These are phyloP conservation scores for Mycena indigotica DNA, from an alignment of 768 basidiomycete species.

Conservation along the genomic window DNA sequence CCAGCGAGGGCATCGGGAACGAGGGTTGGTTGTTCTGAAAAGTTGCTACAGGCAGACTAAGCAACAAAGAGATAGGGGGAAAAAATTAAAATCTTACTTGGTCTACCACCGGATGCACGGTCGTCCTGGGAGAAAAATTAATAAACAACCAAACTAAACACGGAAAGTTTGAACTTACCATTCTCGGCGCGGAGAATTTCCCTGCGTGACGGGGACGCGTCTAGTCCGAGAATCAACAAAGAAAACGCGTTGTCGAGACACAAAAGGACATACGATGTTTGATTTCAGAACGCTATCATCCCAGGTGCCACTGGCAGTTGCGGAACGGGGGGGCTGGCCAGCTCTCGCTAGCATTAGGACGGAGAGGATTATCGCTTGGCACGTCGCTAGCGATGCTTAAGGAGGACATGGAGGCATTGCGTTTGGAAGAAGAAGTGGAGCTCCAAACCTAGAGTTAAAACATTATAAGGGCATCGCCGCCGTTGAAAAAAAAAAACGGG, in stretches of 20 bases:
- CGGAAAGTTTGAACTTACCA: conserved; percentile 35
- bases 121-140: conserved; percentile 43
- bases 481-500: conserved; percentile 12
- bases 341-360: conserved; percentile 48
- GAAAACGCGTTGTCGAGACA: conserved; percentile 33
- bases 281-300: conserved; percentile 58
- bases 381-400: conserved; percentile 54
- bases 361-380: conserved; percentile 51
- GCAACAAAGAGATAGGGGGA: not conserved
- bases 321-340: conserved; percentile 55
- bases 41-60: conserved; percentile 34
- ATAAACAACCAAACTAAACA: conserved; percentile 8
- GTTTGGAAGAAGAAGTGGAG: conserved; percentile 49
- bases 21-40: conserved; percentile 29
- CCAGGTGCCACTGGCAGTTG: conserved; percentile 63
- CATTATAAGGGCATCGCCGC: conserved; percentile 15
- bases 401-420: conserved; percentile 67
- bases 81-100: conserved; percentile 42
- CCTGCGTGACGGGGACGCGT: conserved; percentile 50
- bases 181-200: conserved; percentile 43
- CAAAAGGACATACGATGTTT: conserved; percentile 52
- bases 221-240: conserved; percentile 47
- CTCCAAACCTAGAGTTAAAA: conserved; percentile 58
- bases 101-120: conserved; percentile 45
- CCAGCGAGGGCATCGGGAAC: conserved; percentile 15